Evolutionary conservation across 2,329 filamentous ascomycete species (phyloP).

Genomic region (Neofusicoccum laricinum): DNA sequence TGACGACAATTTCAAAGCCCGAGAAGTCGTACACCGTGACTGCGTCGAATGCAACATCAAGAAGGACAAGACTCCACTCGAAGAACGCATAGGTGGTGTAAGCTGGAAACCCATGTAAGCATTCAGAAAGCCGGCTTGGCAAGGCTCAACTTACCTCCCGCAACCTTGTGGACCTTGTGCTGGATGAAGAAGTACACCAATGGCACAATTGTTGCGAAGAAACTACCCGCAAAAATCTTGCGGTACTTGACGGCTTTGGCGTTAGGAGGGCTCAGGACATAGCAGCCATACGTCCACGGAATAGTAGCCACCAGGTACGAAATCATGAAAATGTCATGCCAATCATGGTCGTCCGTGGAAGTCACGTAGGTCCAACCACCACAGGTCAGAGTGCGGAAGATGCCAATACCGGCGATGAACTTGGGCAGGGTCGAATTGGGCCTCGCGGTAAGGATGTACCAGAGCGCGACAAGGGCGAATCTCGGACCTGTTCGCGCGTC

Average conservation of each 20-base stretch:
- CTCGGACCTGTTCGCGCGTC: constrained; percentile 64
- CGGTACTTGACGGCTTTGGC: constrained; percentile 79
- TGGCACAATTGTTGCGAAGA: constrained; percentile 88
- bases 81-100: constrained; percentile 98
- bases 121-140: constrained; percentile 26
- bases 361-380: constrained; percentile 99
- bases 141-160: constrained; percentile 87
- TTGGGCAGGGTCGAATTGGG: constrained; percentile 75
- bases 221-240: constrained; percentile 76
- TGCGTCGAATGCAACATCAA: constrained; percentile 95
- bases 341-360: constrained; percentile 95
- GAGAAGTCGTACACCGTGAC: constrained; percentile 91
- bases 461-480: constrained; percentile 85
- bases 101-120: constrained; percentile 59
- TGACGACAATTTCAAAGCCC: constrained; percentile 81
- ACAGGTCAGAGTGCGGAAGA: constrained; percentile 88
- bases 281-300: constrained; percentile 90
- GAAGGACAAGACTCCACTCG: constrained; percentile 91
- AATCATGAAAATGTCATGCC: constrained; percentile 99
- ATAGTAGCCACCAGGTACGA: constrained; percentile 92
- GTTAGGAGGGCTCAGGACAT: constrained; percentile 83
- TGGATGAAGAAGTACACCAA: constrained; percentile 97
- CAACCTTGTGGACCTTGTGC: constrained; percentile 91
- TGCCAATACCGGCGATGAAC: constrained; percentile 72
- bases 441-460: constrained; percentile 82